Evolutionary conservation across 1,284 basidiomycete genomes (phyloP), one percentile per base, ranked within the genome.

Genomic region (Tremellales sp.): DNA sequence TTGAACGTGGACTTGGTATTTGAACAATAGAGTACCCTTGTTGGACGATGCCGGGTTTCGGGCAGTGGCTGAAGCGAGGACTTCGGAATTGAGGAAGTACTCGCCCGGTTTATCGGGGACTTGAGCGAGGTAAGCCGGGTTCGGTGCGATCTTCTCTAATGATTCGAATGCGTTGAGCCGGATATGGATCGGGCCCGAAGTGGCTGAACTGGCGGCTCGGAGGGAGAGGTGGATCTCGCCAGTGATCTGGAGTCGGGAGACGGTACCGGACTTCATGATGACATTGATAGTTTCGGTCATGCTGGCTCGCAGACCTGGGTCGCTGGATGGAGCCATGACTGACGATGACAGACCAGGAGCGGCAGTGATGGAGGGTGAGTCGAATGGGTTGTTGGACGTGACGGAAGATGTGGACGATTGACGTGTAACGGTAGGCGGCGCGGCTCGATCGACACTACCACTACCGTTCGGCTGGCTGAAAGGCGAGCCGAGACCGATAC

Each of bases 241-340:
- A 4, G 73, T 76, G 42, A 80, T 70, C 68, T 78, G 73, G 3
- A 78, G 68, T n/a, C 73, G 67, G 17, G 62, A 52, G 7, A 77
- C 64, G 22, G 69, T 62, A 13, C 75, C 73, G 5, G 54, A 59
- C 40, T 67, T 68, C 51, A 76, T 71, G 27, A 78, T 66, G 3
- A 76, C 79, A 53, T 78, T 77, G 51, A 80, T 73, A 2, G 76
- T 75, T 63, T 81, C 79, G 35, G 65, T 68, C 29, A 81, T 62
- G 44, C 66, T 69, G 1, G 76, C 75, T 5, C 72, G 61, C 6
- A 79, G 54, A 19, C 75, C 76, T 0, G 56, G 55, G 19, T 56
- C 53, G 31, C 35, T 43, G 4, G 54, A 51, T 12, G 52, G 24
- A 11, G 46, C 36, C 8, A 43, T 37, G 4, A 33, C 41, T 8